Evolutionary conservation across 2,329 filamentous ascomycete genomes (phyloP), one percentile per base, ranked within the genome.

Genomic region (Aspergillus cejpii): DNA sequence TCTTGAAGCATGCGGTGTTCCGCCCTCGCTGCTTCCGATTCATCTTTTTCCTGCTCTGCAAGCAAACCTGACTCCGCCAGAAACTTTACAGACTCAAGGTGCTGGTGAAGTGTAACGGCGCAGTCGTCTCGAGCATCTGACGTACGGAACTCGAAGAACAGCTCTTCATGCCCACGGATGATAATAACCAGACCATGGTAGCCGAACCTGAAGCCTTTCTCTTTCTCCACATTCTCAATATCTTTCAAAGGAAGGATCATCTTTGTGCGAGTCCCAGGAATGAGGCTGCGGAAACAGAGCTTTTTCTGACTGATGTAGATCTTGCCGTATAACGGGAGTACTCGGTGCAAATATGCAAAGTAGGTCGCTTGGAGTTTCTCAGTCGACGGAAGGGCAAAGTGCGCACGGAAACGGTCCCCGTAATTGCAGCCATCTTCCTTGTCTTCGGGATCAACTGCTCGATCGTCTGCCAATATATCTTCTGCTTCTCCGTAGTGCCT

Each of bases 271-370:
- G 88, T 94, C 1, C 89, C 90, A 1, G 87, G 88, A 27, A 96
- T 73, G 41, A 97, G 72, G 62, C 90, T 96, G 45, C 92, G 85
- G 69, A 95, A 98, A 70, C 92, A 98, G 53, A 97, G 87, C 46
- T 83, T 85, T 17, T 80, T 80, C 54, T 89, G 82, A 61, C 92
- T 90, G 54, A 97, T 83, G 67, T 98, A 98, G 26, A 97, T 86
- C 68, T 97, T 98, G 56, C 92, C 92, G 58, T 96, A 97, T 1
- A 97, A 75, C 2, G 92, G 92, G 23, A 97, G 68, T 0, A 95
- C 87, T 2, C 90, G 82, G 56, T 94, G 81, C n/a, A 97, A 75
- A 61, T 86, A 87, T n/a, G 87, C 88, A 66, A 89, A 97, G 67
- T 92, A 97, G 1, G 88, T 87, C 1, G 91, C 90, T 51, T 87